Conservation (phyloP, 2,329 filamentous ascomycete genomes). For the Arthrocladium fulminans region DNA sequence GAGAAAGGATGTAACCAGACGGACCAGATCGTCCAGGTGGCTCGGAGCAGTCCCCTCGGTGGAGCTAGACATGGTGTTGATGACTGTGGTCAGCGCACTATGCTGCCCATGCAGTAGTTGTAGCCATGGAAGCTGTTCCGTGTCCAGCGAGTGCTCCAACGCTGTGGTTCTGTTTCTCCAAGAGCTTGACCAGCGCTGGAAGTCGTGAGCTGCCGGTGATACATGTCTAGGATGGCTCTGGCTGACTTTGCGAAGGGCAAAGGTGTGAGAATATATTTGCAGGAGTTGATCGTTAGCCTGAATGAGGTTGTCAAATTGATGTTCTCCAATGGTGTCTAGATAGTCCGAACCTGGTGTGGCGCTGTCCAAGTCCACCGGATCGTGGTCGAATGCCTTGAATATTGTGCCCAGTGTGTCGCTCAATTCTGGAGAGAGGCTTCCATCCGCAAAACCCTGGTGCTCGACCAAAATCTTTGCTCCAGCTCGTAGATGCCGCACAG, state of each 20-base stretch:
- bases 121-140: conserved; percentile 1
- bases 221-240: background rate
- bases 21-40: background rate
- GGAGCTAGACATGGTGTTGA: background rate
- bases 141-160: background rate
- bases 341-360: background rate
- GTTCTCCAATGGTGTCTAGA: background rate
- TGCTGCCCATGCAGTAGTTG: conserved; percentile 4
- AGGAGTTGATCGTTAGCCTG: conserved; percentile 5
- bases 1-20: background rate
- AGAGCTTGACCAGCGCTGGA: background rate
- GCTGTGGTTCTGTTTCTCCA: background rate
- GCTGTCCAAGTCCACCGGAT: background rate
- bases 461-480: conserved; percentile 1
- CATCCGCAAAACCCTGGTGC: background rate
- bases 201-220: background rate
- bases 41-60: background rate
- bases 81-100: background rate
- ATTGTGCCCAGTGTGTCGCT: background rate
- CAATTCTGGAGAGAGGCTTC: background rate
- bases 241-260: conserved; percentile 3
- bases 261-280: background rate
- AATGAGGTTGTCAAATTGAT: background rate
- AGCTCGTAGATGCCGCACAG: background rate
- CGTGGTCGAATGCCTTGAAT: conserved; percentile 1